These are phyloP conservation scores for Neurospora sp. DNA, from an alignment of 495 filamentous ascomycete species.

Conservation along the genomic window DNA sequence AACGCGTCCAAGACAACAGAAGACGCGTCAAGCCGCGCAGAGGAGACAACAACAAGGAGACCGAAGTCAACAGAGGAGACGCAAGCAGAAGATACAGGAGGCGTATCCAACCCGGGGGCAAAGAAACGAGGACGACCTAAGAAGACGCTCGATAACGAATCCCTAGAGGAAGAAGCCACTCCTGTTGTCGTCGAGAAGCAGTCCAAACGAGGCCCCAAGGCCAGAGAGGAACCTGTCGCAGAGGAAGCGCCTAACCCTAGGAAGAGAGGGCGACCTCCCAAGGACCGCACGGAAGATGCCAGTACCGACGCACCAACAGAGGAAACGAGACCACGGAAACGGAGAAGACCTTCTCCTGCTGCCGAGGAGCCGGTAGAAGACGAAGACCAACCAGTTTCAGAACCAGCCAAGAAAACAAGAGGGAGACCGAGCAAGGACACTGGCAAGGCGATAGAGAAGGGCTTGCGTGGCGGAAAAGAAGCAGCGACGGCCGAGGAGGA, in stretches of 20 bases:
- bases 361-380: not conserved
- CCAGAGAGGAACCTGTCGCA: not conserved
- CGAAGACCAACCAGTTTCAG: not conserved
- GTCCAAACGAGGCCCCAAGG: not conserved
- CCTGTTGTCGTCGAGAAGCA: not conserved
- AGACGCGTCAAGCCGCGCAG: constrained; percentile 22
- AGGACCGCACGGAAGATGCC: not conserved
- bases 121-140: constrained; percentile 15
- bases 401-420: not conserved
- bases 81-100: not conserved
- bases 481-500: not conserved
- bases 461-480: not conserved
- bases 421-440: not conserved
- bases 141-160: constrained; percentile 2
- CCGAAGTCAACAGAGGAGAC: not conserved
- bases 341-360: not conserved
- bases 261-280: not conserved
- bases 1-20: constrained; percentile 27
- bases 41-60: not conserved
- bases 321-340: constrained; percentile 9
- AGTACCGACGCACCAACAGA: not conserved
- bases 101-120: not conserved
- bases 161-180: not conserved
- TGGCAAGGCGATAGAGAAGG: not conserved
- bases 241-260: not conserved